phyloP scores from a whole-genome alignment of 331 rosid species.

The Erythrophleum ivorense region DNA sequence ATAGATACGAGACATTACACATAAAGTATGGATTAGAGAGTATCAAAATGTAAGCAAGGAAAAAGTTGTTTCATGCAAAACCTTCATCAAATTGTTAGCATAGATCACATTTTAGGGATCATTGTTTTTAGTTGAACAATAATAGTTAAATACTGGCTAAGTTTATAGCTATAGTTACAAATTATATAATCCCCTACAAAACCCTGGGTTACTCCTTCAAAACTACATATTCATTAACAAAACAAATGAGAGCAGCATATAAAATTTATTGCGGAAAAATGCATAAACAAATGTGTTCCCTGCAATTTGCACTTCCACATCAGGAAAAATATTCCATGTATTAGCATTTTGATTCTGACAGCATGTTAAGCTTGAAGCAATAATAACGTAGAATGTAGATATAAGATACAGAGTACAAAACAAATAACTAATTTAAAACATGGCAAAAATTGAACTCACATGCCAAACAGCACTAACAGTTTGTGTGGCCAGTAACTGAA shows the following conservation, averaged over 20 bases:
- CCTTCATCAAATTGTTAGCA: neutral
- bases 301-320: neutral
- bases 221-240: neutral
- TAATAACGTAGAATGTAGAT: neutral
- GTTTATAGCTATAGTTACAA: neutral
- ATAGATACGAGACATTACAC: neutral
- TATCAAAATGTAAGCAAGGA: neutral
- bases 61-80: neutral
- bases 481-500: conserved; percentile 95
- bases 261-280: neutral
- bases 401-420: neutral
- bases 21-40: too few relatives aligned
- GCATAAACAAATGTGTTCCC: neutral
- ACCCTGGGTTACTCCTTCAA: neutral
- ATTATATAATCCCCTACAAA: neutral
- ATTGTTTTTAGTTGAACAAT: neutral
- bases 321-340: neutral
- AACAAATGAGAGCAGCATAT: neutral
- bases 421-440: conserved; percentile 25
- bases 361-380: neutral
- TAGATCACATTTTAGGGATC: neutral
- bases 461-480: conserved; percentile 98
- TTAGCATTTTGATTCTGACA: neutral
- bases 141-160: neutral
- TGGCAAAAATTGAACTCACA: conserved; percentile 62